These are phyloP conservation scores for Prunus davidiana DNA, from an alignment of 306 rosid genomes.

Conservation along the genomic window DNA sequence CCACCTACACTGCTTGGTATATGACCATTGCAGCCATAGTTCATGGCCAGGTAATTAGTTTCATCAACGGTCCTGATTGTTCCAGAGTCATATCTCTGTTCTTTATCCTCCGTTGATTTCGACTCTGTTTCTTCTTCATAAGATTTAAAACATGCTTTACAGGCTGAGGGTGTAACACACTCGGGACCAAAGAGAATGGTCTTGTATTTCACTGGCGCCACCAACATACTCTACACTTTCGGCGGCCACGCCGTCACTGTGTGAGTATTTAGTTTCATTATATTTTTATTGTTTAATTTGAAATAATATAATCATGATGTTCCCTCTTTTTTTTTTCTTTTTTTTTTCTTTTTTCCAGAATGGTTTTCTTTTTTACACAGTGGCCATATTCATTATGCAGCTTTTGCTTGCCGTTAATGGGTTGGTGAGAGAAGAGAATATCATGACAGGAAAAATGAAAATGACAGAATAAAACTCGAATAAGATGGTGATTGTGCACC, in stretches of 20 bases:
- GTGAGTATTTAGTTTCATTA: constrained; percentile 36
- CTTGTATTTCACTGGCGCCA: constrained; percentile 93
- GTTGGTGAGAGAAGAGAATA: constrained; percentile 35
- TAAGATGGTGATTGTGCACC: too few relatives aligned
- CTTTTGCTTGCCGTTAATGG: constrained; percentile 48
- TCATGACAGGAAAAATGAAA: constrained; percentile 15
- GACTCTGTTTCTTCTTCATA: background rate
- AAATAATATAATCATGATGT: constrained; percentile 1
- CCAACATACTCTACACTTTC: constrained; percentile 93
- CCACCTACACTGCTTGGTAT: constrained; percentile 96
- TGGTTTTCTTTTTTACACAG: background rate
- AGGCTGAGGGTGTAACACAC: constrained; percentile 79
- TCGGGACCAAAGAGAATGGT: constrained; percentile 74
- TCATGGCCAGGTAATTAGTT: constrained; percentile 70
- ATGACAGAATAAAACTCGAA: background rate
- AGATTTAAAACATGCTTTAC: background rate
- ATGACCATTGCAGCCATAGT: constrained; percentile 72
- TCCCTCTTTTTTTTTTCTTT: background rate
- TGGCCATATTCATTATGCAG: constrained; percentile 28
- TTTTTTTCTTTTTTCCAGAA: background rate
- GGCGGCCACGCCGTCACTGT: constrained; percentile 99
- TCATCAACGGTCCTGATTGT: background rate
- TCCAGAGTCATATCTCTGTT: background rate
- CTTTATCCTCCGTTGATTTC: background rate
- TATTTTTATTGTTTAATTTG: background rate